phyloP scores from a whole-genome alignment of 1,139 yeast species.

The Lodderomyces parapsilosis region DNA sequence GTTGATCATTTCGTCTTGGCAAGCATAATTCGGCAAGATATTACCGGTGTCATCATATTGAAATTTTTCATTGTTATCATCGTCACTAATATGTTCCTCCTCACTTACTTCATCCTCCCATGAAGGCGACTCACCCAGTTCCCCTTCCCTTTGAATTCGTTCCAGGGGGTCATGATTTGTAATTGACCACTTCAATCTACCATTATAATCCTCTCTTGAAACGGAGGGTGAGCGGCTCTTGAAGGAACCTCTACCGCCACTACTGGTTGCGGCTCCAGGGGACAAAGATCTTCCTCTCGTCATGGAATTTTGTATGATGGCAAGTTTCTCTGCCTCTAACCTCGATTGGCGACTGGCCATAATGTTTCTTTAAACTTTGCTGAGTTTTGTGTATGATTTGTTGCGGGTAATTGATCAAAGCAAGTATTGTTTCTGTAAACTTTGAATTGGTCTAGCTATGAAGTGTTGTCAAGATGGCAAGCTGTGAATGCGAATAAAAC shows the following conservation, averaged over 20 bases:
- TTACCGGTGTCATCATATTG: constrained; percentile 63
- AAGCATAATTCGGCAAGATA: constrained; percentile 59
- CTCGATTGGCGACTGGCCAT: constrained; percentile 40
- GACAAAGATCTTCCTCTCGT: constrained; percentile 42
- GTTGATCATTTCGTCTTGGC: constrained; percentile 45
- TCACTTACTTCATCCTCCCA: constrained; percentile 53
- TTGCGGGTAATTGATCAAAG: too few relatives aligned
- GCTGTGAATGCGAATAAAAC: background rate
- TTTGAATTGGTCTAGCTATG: background rate
- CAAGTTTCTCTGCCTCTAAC: constrained; percentile 45
- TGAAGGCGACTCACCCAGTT: constrained; percentile 13
- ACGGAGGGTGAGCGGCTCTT: constrained; percentile 38
- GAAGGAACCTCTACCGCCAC: constrained; percentile 8
- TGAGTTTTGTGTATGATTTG: background rate
- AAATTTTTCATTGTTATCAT: constrained; percentile 55
- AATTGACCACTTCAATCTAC: constrained; percentile 48
- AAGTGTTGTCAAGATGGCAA: background rate
- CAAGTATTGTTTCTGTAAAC: background rate
- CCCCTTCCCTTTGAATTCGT: constrained; percentile 29
- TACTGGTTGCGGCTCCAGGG: constrained; percentile 28
- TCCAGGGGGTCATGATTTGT: constrained; percentile 61
- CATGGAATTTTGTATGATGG: constrained; percentile 40
- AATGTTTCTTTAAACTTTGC: background rate
- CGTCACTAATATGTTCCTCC: constrained; percentile 67
- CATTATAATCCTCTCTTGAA: constrained; percentile 36